These are phyloP conservation scores for Beta vulgaris DNA, from an alignment of 148 eudicot genomes.

Conservation along the genomic window DNA sequence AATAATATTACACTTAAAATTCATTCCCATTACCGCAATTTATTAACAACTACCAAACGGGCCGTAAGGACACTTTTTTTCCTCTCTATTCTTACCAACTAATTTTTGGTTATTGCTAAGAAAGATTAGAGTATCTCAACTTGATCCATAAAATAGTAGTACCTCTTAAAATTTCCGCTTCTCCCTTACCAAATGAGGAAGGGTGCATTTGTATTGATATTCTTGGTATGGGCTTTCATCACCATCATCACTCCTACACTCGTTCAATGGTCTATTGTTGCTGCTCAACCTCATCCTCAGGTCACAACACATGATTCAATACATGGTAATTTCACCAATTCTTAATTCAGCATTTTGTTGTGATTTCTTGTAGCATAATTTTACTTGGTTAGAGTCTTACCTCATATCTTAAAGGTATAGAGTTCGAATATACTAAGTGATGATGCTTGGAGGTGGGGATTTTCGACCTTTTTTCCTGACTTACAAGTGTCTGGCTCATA, in stretches of 20 bases:
- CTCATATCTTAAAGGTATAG: too few species aligned
- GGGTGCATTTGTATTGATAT: conserved; percentile 32
- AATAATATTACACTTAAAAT: too few species aligned
- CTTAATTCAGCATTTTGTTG: background rate
- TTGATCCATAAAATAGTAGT: background rate
- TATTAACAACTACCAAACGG: too few species aligned
- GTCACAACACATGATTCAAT: background rate
- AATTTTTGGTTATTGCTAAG: background rate
- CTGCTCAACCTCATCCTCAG: conserved; percentile 1
- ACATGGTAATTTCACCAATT: background rate
- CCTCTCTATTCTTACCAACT: background rate
- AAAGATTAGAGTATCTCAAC: background rate
- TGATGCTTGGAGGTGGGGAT: too few species aligned
- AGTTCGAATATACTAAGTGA: too few species aligned
- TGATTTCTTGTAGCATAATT: background rate
- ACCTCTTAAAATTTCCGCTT: background rate
- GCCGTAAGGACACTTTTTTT: background rate
- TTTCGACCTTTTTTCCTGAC: too few species aligned
- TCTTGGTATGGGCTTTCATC: conserved; percentile 28
- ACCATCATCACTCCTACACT: conserved; percentile 31
- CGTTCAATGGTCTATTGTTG: conserved; percentile 21
- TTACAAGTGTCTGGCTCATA: too few species aligned
- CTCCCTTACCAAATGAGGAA: conserved; percentile 16
- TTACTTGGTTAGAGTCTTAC: too few species aligned
- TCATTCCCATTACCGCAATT: too few species aligned